Evolutionary conservation across 73 alveolate species (phyloP).

Genomic region (Paramecium pentaurelia): DNA sequence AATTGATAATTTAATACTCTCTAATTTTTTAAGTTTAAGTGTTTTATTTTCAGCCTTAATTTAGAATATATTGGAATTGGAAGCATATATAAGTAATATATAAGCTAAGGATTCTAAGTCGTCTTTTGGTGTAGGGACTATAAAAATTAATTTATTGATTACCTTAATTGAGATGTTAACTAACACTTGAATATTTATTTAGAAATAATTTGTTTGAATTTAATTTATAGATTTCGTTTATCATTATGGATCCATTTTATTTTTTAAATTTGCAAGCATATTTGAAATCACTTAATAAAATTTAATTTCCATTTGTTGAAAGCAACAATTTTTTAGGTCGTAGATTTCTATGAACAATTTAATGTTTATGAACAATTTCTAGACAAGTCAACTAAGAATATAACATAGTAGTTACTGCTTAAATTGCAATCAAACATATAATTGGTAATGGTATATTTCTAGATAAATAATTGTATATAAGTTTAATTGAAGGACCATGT

Average conservation of each 20-base stretch:
- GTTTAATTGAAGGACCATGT: conserved; percentile 21
- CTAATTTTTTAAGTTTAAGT: background rate
- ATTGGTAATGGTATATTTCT: conserved; percentile 22
- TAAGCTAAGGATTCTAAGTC: conserved; percentile 41
- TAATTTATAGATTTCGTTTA: background rate
- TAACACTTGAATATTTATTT: background rate
- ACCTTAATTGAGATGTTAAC: conserved; percentile 9
- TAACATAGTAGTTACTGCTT: background rate
- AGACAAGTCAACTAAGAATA: conserved; percentile 14
- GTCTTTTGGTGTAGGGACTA: conserved; percentile 44
- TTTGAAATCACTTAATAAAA: background rate
- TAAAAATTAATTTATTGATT: background rate
- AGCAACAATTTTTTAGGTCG: conserved; percentile 22
- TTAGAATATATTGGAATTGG: background rate
- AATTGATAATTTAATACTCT: background rate
- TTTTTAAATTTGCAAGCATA: conserved; percentile 36
- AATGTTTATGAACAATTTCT: background rate
- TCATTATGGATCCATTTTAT: background rate
- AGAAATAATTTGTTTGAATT: background rate
- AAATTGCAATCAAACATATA: conserved; percentile 22
- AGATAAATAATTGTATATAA: conserved; percentile 7
- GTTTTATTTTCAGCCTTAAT: background rate
- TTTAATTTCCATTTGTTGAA: background rate
- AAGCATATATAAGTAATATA: background rate
- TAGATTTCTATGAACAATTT: conserved; percentile 1